Percentiles rank a stretch among this genome's conserved stretches.
phyloP scores from a whole-genome alignment of 306 rosid species.

The Mimosa bimucronata region DNA sequence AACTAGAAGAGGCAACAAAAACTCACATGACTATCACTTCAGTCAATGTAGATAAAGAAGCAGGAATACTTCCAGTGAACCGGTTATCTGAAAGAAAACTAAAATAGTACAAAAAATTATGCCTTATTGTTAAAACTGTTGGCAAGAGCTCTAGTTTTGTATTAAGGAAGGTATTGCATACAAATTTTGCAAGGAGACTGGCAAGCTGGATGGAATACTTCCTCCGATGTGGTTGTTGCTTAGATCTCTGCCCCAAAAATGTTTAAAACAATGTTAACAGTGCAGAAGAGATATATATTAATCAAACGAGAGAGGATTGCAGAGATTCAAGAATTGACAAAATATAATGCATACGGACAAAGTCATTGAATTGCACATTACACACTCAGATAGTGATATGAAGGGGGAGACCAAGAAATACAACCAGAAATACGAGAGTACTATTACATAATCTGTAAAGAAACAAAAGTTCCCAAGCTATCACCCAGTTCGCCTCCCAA shows the following conservation, averaged over 20 bases:
- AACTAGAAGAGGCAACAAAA: slow-evolving; percentile 35
- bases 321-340: slow-evolving; percentile 19
- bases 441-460: slow-evolving; percentile 70
- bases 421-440: slow-evolving; percentile 25
- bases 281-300: slow-evolving; percentile 4
- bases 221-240: slow-evolving; percentile 98
- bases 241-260: slow-evolving; percentile 68
- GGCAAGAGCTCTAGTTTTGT: slow-evolving; percentile 26
- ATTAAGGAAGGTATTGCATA: slow-evolving; percentile 48
- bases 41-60: slow-evolving; percentile 66
- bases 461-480: slow-evolving; percentile 63
- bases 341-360: slow-evolving; percentile 1
- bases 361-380: not conserved
- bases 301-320: slow-evolving; percentile 21
- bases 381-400: not conserved
- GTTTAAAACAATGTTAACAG: slow-evolving; percentile 33
- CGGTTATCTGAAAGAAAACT: slow-evolving; percentile 95
- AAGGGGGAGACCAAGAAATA: not conserved
- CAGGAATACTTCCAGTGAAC: slow-evolving; percentile 85
- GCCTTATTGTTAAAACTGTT: slow-evolving; percentile 37
- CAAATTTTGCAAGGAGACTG: slow-evolving; percentile 75
- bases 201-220: slow-evolving; percentile 82
- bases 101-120: slow-evolving; percentile 55
- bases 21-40: slow-evolving; percentile 78
- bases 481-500: slow-evolving; percentile 90